Evolutionary conservation across 2,329 filamentous ascomycete genomes (phyloP).

Genomic region (Colletotrichum sp.): DNA sequence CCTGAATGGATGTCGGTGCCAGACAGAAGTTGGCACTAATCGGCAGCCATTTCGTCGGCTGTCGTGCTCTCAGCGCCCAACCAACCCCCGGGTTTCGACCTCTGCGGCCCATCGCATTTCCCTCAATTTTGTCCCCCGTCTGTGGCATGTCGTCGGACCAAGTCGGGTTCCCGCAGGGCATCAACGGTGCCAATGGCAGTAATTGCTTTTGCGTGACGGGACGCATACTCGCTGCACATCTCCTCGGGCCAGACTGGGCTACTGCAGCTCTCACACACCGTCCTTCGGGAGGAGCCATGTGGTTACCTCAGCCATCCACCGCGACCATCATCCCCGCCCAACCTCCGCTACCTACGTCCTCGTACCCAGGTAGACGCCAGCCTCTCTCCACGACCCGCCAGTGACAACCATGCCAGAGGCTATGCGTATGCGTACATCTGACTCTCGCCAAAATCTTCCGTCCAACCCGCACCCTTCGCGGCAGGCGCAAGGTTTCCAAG

Average conservation of each 20-base stretch:
- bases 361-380: background rate
- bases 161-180: conserved; percentile 8
- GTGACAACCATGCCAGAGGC: background rate
- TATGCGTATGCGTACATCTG: background rate
- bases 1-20: background rate
- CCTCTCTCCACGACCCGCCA: background rate
- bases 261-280: conserved; percentile 12
- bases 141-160: conserved; percentile 9
- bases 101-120: background rate
- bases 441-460: background rate
- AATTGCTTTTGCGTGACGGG: background rate
- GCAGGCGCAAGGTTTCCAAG: background rate
- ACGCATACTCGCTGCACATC: background rate
- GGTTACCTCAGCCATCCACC: conserved; percentile 10
- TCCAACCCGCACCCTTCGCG: background rate
- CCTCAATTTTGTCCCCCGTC: background rate
- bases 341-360: background rate
- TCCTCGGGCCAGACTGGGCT: conserved; percentile 6
- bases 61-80: conserved; percentile 8
- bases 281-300: conserved; percentile 18
- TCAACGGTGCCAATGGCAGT: background rate
- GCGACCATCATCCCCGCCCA: conserved; percentile 3
- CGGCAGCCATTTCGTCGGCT: background rate
- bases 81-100: background rate
- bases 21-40: background rate